A percentile compares a stretch with the other conserved stretches of the same genome.
These are phyloP conservation scores for Micromonas commoda DNA, from an alignment of 139 green algal genomes.

Conservation along the genomic window DNA sequence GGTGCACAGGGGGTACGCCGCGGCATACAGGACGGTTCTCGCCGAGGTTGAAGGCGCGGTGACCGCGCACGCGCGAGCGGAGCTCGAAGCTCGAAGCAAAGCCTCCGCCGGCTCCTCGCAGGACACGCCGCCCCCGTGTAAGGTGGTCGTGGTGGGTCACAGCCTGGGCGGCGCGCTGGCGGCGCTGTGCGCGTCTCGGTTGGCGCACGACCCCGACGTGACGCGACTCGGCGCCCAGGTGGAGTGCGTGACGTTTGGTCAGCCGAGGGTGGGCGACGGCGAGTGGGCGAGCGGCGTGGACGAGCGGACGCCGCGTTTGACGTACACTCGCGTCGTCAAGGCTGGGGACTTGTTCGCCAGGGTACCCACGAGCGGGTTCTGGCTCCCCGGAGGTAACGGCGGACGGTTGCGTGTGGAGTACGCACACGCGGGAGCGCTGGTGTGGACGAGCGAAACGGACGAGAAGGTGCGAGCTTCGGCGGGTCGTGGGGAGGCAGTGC, in stretches of 20 bases:
- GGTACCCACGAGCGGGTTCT: conserved; percentile 14
- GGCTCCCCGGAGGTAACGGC: neutral
- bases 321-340: neutral
- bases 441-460: neutral
- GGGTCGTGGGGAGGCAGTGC: neutral
- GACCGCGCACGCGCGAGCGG: neutral
- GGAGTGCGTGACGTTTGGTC: conserved; percentile 8
- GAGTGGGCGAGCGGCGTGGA: neutral
- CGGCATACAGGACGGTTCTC: neutral
- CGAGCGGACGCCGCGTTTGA: neutral
- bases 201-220: neutral
- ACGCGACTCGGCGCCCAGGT: neutral
- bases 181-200: conserved; percentile 19
- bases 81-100: neutral
- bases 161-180: conserved; percentile 1
- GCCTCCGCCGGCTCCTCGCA: neutral
- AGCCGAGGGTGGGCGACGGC: conserved; percentile 1
- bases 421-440: neutral
- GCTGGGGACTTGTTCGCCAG: conserved; percentile 2
- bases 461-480: neutral
- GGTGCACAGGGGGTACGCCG: conserved; percentile 16
- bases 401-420: neutral
- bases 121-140: neutral
- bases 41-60: conserved; percentile 1
- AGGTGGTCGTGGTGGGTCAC: neutral